Base-by-base conservation (phyloP, 1,284 basidiomycete genomes). In the Ustilago loliicola region DNA sequence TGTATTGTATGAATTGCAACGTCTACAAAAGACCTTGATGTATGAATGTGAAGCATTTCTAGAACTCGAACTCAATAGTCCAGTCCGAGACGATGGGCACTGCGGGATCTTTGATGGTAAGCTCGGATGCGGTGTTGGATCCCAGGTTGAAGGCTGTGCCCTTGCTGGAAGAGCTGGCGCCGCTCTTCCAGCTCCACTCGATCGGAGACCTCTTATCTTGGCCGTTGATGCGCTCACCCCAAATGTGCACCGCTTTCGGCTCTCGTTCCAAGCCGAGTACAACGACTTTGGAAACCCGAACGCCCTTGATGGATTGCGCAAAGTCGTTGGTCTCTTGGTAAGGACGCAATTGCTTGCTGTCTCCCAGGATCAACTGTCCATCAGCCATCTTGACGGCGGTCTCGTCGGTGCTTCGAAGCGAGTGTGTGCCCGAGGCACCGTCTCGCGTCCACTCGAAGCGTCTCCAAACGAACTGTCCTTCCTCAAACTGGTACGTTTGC, bases 401-500 rank as follows among this genome's bases (percentile, higher is more conserved):
- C 55, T 79, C 77, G 27, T 79, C 73, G 21, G 32, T 54, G 58
- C 77, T 79, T 30, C 61, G 66, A 56, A 81, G 50, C 34, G 55
- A 50, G 4, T 81, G 68, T 53, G 25, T 71, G 36, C 63, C 64
- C 15, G 55, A 45, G 10, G 60, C 40, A 1, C 52, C 29, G 30
- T 70, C 51, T 11, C 70, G 64, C 2, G 55, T 63, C 73, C 77
- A 81, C 29, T 67, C 64, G 59, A 85, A 83, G 9, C 72, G 70
- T 42, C 83, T 77, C 81, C 84, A 96, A 59, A 98, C 89, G 84
- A 93, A 91, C 57, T 95, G 89, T 36, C 96, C 96, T 6, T 90
- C 83, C 77, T 91, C 88, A 87, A 95, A 92, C 1, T 89, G 89
- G 87, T 92, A 98, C 0, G 93, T 91, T 75, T 93, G 93, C 8